Evolutionary conservation across 2,329 filamentous ascomycete genomes (phyloP), one percentile per base, ranked within the genome.

Genomic region (Aspergillus tamarii): DNA sequence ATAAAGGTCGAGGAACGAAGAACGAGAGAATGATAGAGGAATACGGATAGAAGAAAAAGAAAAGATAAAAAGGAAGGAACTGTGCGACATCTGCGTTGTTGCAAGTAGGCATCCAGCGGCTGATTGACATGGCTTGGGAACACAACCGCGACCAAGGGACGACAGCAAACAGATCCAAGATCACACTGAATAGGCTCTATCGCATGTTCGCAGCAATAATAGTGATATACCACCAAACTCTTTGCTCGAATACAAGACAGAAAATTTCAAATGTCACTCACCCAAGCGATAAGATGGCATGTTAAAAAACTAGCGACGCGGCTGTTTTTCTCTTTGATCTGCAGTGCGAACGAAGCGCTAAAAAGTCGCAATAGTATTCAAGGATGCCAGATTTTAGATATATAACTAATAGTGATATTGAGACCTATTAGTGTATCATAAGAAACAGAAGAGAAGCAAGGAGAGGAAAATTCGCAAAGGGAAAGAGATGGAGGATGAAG

Each of bases 201-300:
- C 48, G 28, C 28, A n/a, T 52, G 10, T 21, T 30, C 16, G n/a
- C 12, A 30, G 26, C 14, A 19, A 34, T 52, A 11, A 14, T 7
- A 30, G 3, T 50, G 46, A 50, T 50, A 28, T 16, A 10, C 11
- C 26, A 48, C 23, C 11, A 16, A 48, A 8, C 5, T 16, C 3
- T 9, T 26, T 50, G 3, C 28, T 2, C 28, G 21, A 3, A 26
- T 21, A 61, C 21, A 59, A 58, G 46, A 39, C 16, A 52, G 43
- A 30, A 59, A 28, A 32, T 41, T 21, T 48, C 34, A 6, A 46
- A 46, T 23, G 10, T 26, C 46, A 60, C 67, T 57, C 45, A 68
- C 66, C 66, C 32, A 69, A 50, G 23, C 66, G 64, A 67, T 69
- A 67, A 55, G 59, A 57, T 30, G 59, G 61, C 66, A 68, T 68